Evolutionary conservation across 345 rosid species (phyloP).

Genomic region (Citrus medica): DNA sequence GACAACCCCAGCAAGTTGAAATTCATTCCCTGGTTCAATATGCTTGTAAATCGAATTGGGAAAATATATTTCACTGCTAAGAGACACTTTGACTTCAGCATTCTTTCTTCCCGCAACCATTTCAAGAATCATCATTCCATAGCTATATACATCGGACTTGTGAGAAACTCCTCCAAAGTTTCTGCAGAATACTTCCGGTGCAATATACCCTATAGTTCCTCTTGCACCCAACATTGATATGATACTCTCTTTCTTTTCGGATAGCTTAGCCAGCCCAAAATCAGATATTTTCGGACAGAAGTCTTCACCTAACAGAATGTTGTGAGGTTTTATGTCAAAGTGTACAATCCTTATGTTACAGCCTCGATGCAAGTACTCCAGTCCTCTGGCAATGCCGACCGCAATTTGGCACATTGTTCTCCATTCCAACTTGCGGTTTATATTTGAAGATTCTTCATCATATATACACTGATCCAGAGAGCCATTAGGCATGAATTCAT

Average conservation of each 20-base stretch:
- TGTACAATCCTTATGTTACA: constrained; percentile 50
- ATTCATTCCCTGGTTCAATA: not conserved
- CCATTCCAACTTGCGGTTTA: not conserved
- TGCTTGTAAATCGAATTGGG: not conserved
- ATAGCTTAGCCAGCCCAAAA: constrained; percentile 49
- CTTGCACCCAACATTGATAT: constrained; percentile 28
- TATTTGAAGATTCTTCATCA: not conserved
- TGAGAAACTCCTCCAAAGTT: constrained; percentile 31
- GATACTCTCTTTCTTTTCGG: constrained; percentile 27
- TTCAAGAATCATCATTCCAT: constrained; percentile 4
- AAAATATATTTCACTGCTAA: not conserved
- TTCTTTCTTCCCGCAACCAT: not conserved
- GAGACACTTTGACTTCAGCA: not conserved
- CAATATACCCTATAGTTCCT: constrained; percentile 46
- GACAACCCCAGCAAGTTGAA: not conserved
- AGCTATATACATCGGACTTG: constrained; percentile 17
- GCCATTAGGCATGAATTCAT: constrained; percentile 38
- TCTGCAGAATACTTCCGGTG: constrained; percentile 36
- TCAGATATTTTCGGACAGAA: constrained; percentile 42
- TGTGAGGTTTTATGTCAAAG: constrained; percentile 48
- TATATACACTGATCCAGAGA: constrained; percentile 33
- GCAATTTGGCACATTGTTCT: constrained; percentile 19
- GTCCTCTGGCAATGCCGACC: constrained; percentile 38
- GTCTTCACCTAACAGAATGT: constrained; percentile 32
- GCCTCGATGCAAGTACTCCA: constrained; percentile 49